Conservation (phyloP, 2,329 filamentous ascomycete genomes). For the Cadophora gregata region DNA sequence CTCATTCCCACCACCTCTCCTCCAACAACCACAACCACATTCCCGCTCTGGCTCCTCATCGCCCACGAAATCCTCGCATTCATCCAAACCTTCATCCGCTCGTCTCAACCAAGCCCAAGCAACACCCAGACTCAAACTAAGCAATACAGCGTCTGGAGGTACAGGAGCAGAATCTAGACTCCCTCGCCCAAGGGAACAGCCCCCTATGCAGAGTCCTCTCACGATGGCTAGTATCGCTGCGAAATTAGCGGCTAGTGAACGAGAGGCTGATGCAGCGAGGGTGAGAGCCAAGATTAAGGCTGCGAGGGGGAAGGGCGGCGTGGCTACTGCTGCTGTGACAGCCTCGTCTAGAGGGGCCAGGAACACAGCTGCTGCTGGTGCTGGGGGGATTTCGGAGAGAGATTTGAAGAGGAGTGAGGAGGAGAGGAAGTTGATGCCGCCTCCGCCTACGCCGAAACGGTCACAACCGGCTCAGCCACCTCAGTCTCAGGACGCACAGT, state of each 20-base stretch:
- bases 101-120: neutral
- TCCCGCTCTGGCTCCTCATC: conserved; percentile 20
- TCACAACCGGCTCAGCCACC: neutral
- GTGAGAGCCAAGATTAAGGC: conserved; percentile 67
- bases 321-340: conserved; percentile 15
- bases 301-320: conserved; percentile 51
- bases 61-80: conserved; percentile 20
- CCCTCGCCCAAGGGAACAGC: conserved; percentile 40
- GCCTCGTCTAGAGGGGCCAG: neutral
- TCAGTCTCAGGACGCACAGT: conserved; percentile 9
- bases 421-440: conserved; percentile 42
- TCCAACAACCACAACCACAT: conserved; percentile 7
- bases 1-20: conserved; percentile 17
- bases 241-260: conserved; percentile 67
- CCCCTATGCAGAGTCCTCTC: conserved; percentile 59
- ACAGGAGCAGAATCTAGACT: conserved; percentile 35
- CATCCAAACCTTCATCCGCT: conserved; percentile 18
- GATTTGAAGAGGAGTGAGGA: conserved; percentile 14
- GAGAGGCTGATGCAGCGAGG: conserved; percentile 67
- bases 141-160: neutral
- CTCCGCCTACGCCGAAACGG: conserved; percentile 35
- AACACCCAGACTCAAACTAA: conserved; percentile 36
- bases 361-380: neutral
- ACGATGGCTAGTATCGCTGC: conserved; percentile 67
- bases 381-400: neutral